Base-by-base conservation (phyloP, 2,329 filamentous ascomycete species). In the Colletotrichum magnum region DNA sequence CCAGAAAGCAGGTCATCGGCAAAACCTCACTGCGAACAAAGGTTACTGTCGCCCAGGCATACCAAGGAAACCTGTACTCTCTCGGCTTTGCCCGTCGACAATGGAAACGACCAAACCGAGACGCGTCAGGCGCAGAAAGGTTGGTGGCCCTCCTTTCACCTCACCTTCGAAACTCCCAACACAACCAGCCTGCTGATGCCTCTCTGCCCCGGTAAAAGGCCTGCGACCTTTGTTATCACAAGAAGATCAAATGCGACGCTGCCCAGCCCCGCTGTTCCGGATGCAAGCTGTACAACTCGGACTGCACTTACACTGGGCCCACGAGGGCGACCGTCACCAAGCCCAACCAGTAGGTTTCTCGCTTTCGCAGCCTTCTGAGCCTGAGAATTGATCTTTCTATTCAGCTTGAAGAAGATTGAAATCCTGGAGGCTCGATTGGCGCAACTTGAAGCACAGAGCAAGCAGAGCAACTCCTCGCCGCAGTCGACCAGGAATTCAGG, bases 201-300 rank as follows among this genome's bases (percentile, higher is more conserved):
- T 54, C 5, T 32, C 6, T n/a, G 45, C 50, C 16, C 24, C 12
- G 12, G 12, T 7, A 51, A 60, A 12, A 71, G 69, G 69, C 69
- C 0, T 71, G 69, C 21, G 69, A 69, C 2, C 39, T 61, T 16
- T 71, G 65, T 13, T 69, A 69, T 16, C 54, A 52, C 15, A 71
- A 69, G 24, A 71, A 71, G 43, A 69, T 69, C 43, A 68, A 68
- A 39, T 71, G 69, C 56, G 69, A 71, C 18, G 45, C 47, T 5
- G 45, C 47, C 2, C 54, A 65, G 56, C 69, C 65, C 0, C 59
- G 52, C 1, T 71, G 69, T 54, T 71, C 69, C 12, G 58, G 65
- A 18, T 71, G 69, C 51, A 60, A 61, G 21, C 9, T 71, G 7
- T 69, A 71, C 45, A 58, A 61, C 16, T 54, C 69, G 0, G 65